Conservation (phyloP, 208 protist species). For the Acanthamoeba divionensis region DNA sequence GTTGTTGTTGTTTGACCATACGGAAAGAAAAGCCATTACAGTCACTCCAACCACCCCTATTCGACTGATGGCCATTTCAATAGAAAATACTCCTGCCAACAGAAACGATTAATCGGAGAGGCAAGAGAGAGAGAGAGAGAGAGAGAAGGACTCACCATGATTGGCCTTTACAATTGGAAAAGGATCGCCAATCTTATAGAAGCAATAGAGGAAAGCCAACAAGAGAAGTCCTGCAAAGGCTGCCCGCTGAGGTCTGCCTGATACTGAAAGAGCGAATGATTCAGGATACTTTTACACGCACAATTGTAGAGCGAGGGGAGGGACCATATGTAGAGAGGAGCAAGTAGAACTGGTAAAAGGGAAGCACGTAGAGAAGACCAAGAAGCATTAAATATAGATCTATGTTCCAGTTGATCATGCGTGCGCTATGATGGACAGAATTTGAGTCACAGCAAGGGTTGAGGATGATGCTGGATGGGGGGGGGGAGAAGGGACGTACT, state of each 20-base stretch:
- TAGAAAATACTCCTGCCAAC: slow-evolving; percentile 14
- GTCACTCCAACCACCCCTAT: slow-evolving; percentile 44
- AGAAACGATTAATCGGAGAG: not conserved
- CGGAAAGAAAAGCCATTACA: slow-evolving; percentile 56
- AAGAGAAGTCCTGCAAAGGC: not conserved
- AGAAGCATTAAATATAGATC: slow-evolving; percentile 51
- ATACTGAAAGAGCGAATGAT: not conserved
- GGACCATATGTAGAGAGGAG: slow-evolving; percentile 6
- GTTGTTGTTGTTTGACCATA: no score
- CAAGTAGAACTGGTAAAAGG: slow-evolving; percentile 54
- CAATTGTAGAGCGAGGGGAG: not conserved
- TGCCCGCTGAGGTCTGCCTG: not conserved
- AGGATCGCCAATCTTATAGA: slow-evolving; percentile 44
- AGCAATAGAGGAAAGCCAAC: not conserved
- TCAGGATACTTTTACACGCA: not conserved
- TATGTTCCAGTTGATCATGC: slow-evolving; percentile 54
- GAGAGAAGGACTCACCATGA: no score
- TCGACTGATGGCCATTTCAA: slow-evolving; percentile 38
- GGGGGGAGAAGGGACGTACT: not conserved
- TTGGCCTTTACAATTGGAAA: slow-evolving; percentile 36
- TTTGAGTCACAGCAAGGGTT: not conserved
- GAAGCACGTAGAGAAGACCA: not conserved
- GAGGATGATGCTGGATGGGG: not conserved
- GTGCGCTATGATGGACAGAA: not conserved
- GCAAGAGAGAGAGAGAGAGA: not conserved